Conservation (phyloP, 2,329 filamentous ascomycete genomes). For the Pestalotiopsis sp. region DNA sequence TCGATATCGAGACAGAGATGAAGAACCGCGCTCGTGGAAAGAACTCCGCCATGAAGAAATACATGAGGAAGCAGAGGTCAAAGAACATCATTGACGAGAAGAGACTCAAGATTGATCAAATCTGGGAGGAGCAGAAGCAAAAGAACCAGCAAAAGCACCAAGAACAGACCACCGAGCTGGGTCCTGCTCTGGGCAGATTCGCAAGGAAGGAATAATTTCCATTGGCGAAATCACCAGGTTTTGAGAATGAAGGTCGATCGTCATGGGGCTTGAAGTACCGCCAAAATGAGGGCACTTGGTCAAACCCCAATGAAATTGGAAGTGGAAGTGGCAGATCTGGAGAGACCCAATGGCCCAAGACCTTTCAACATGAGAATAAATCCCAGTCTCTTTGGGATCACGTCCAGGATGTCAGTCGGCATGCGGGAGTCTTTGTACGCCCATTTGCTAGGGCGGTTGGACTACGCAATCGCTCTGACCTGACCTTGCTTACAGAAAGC, state of each 20-base stretch:
- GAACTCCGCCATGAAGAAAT: slow-evolving; percentile 86
- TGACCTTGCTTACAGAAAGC: no score
- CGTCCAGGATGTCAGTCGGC: no score
- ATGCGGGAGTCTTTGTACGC: no score
- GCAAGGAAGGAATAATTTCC: slow-evolving; percentile 64
- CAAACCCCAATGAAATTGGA: not conserved
- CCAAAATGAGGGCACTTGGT: not conserved
- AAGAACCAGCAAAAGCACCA: slow-evolving; percentile 64
- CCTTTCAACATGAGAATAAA: not conserved
- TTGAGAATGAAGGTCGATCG: not conserved
- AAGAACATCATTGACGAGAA: slow-evolving; percentile 97
- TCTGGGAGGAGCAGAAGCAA: slow-evolving; percentile 74
- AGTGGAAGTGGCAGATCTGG: not conserved
- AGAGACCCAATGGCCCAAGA: not conserved
- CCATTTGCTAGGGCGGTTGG: no score
- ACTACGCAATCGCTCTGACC: no score
- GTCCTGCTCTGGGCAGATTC: slow-evolving; percentile 86
- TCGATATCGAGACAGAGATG: slow-evolving; percentile 62
- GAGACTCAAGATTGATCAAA: slow-evolving; percentile 81
- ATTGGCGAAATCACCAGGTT: not conserved
- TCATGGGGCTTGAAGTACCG: not conserved
- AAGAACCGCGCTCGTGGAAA: slow-evolving; percentile 83
- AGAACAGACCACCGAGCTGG: slow-evolving; percentile 73
- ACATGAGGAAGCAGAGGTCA: slow-evolving; percentile 87
- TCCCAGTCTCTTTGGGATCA: no score